Conservation (phyloP, 345 rosid genomes). For the Hirschfeldia incana region DNA sequence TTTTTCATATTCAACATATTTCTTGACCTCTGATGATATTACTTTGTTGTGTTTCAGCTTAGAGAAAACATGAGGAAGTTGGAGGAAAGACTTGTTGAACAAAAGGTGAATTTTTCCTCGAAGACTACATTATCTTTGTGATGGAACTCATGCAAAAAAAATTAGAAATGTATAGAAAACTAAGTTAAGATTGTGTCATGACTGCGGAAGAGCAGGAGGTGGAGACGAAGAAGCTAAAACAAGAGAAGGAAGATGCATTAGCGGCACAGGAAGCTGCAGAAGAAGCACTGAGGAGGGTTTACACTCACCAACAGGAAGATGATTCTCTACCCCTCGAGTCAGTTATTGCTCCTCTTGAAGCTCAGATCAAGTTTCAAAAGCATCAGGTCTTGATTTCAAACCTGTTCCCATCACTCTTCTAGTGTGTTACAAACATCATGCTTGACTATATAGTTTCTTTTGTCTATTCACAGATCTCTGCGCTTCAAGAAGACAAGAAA, state of each 20-base stretch:
- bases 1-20: neutral
- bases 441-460: neutral
- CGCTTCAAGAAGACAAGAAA: conserved; percentile 77
- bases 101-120: conserved; percentile 51
- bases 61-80: conserved; percentile 49
- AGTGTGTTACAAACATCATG: conserved; percentile 2
- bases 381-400: conserved; percentile 53
- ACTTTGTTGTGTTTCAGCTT: conserved; percentile 49
- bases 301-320: conserved; percentile 65
- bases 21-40: conserved; percentile 17
- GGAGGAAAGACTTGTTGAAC: conserved; percentile 61
- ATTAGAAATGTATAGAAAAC: neutral
- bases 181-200: neutral
- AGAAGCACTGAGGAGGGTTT: conserved; percentile 76
- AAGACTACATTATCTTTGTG: neutral
- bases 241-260: conserved; percentile 77
- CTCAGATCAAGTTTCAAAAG: conserved; percentile 73
- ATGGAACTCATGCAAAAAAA: conserved; percentile 8
- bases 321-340: conserved; percentile 62
- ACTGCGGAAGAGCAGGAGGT: conserved; percentile 52
- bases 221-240: conserved; percentile 63
- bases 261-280: conserved; percentile 94
- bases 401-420: neutral
- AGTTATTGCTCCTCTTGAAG: conserved; percentile 82
- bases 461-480: conserved; percentile 50